These are phyloP conservation scores for Fusarium tricinctum DNA, from an alignment of 2,329 filamentous ascomycete genomes.

Conservation along the genomic window DNA sequence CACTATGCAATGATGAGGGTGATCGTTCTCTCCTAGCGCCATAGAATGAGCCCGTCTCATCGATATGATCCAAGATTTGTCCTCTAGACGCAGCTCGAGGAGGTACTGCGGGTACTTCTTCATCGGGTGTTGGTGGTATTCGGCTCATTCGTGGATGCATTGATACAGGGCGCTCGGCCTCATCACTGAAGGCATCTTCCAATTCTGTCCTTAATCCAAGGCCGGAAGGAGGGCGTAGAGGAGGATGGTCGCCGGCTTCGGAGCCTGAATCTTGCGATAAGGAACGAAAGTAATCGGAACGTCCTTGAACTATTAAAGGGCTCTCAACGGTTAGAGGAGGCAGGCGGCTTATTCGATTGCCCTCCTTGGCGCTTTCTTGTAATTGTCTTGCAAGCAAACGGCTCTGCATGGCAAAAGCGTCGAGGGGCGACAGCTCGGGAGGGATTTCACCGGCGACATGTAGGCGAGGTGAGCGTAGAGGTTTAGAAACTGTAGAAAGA, in stretches of 20 bases:
- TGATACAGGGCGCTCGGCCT: conserved; percentile 73
- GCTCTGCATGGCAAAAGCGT: conserved; percentile 94
- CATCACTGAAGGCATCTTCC: conserved; percentile 66
- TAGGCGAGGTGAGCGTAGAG: conserved; percentile 79
- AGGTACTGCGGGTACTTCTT: conserved; percentile 61
- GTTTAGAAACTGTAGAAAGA: conserved; percentile 61
- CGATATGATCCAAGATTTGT: conserved; percentile 56
- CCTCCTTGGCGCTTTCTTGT: conserved; percentile 80
- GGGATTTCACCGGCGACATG: conserved; percentile 86
- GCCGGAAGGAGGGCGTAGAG: conserved; percentile 47
- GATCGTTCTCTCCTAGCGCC: conserved; percentile 71
- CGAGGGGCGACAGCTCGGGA: conserved; percentile 91
- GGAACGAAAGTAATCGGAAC: conserved; percentile 86
- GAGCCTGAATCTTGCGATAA: conserved; percentile 73
- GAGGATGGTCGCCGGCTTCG: conserved; percentile 56
- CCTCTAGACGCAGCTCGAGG: conserved; percentile 59
- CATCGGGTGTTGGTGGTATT: conserved; percentile 66
- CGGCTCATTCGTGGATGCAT: conserved; percentile 82
- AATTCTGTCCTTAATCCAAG: conserved; percentile 68
- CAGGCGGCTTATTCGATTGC: conserved; percentile 85
- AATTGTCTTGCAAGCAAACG: conserved; percentile 89
- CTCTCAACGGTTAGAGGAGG: conserved; percentile 87
- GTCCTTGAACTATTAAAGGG: conserved; percentile 79
- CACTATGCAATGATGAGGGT: conserved; percentile 65
- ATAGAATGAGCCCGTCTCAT: conserved; percentile 61